Conservation (phyloP, 2,329 filamentous ascomycete genomes). For the Coleophoma crateriformis region DNA sequence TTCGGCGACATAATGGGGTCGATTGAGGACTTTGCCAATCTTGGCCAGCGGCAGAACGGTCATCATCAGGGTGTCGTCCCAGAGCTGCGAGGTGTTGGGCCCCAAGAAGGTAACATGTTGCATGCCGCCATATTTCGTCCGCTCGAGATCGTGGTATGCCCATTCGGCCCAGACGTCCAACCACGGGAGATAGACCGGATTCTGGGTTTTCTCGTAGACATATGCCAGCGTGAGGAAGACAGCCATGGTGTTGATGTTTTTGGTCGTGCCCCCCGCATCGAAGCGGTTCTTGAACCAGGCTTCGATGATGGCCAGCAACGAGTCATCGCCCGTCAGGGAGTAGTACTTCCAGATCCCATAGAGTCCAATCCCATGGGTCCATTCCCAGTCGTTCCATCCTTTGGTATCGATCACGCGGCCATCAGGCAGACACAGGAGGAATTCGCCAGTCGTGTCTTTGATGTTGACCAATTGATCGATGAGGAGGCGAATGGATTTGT, state of each 20-base stretch:
- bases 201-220: slow-evolving; percentile 70
- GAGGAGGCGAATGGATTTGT: slow-evolving; percentile 53
- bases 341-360: slow-evolving; percentile 83
- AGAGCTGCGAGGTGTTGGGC: slow-evolving; percentile 64
- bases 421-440: slow-evolving; percentile 63
- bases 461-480: slow-evolving; percentile 67
- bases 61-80: slow-evolving; percentile 89
- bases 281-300: slow-evolving; percentile 53
- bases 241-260: slow-evolving; percentile 80
- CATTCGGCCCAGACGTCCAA: slow-evolving; percentile 81
- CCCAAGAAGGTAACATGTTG: slow-evolving; percentile 18
- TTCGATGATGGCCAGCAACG: slow-evolving; percentile 58
- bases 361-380: slow-evolving; percentile 75
- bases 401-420: slow-evolving; percentile 65
- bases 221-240: slow-evolving; percentile 70
- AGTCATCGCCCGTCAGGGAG: slow-evolving; percentile 55
- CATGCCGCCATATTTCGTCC: slow-evolving; percentile 58
- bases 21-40: slow-evolving; percentile 57
- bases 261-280: slow-evolving; percentile 62
- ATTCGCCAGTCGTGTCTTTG: slow-evolving; percentile 66
- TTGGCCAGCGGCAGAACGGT: slow-evolving; percentile 76
- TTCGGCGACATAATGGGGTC: slow-evolving; percentile 70
- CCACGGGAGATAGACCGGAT: slow-evolving; percentile 68
- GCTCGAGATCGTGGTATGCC: slow-evolving; percentile 70
- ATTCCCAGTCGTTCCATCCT: slow-evolving; percentile 80